Evolutionary conservation across 2,329 filamentous ascomycete species (phyloP).

Genomic region (Cladosporium velox): DNA sequence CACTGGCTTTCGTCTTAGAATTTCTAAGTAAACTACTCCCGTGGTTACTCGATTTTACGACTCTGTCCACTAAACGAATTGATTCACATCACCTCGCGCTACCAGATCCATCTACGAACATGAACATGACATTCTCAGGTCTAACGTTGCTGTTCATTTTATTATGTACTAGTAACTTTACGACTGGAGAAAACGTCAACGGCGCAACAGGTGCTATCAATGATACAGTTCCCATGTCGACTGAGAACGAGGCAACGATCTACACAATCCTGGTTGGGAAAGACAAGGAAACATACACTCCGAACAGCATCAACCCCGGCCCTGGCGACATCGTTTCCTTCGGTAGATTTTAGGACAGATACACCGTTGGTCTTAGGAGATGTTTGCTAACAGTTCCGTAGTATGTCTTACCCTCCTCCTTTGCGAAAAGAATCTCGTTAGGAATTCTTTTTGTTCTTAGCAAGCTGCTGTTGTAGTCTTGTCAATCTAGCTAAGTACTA

Average conservation of each 20-base stretch:
- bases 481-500: too few relatives aligned
- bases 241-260: constrained; percentile 26
- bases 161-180: not conserved
- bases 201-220: constrained; percentile 14
- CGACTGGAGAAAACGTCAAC: not conserved
- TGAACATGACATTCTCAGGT: not conserved
- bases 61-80: not conserved
- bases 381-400: too few relatives aligned
- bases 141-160: not conserved
- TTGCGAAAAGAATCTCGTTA: too few relatives aligned
- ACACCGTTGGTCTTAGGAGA: too few relatives aligned
- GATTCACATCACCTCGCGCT: not conserved
- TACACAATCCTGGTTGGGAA: constrained; percentile 43
- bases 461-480: too few relatives aligned
- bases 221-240: constrained; percentile 12
- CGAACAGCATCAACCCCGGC: constrained; percentile 40
- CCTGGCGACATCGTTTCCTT: constrained; percentile 47
- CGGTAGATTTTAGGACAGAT: not conserved
- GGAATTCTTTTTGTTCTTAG: too few relatives aligned
- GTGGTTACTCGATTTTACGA: not conserved
- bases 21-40: not conserved
- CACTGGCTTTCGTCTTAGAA: not conserved
- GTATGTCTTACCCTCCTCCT: too few relatives aligned
- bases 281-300: constrained; percentile 36
- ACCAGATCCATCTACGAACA: not conserved